phyloP scores from a whole-genome alignment of 441 rosid genomes.

The Manihot esculenta region DNA sequence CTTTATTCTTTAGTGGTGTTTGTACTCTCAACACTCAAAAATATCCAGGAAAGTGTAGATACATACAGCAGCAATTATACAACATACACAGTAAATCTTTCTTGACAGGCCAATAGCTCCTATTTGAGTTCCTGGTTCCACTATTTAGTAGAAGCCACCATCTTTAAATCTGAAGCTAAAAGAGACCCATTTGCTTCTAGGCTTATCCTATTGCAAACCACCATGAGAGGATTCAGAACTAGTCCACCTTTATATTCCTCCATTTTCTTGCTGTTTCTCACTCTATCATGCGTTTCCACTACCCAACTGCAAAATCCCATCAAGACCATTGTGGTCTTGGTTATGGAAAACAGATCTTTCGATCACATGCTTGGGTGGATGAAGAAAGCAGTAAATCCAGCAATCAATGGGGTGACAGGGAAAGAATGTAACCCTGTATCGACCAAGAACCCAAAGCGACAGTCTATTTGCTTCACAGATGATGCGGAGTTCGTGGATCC shows the following conservation, averaged over 20 bases:
- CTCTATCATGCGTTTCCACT: slow-evolving; percentile 39
- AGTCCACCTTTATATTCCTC: slow-evolving; percentile 31
- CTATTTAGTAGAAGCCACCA: background rate
- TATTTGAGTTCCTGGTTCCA: background rate
- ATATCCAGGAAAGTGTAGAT: background rate
- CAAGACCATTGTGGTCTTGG: slow-evolving; percentile 79
- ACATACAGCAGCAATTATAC: background rate
- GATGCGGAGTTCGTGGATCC: slow-evolving; percentile 94
- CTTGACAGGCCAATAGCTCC: no score
- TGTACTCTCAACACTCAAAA: background rate
- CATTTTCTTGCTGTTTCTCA: slow-evolving; percentile 45
- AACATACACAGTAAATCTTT: background rate
- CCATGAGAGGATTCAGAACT: slow-evolving; percentile 28
- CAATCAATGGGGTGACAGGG: slow-evolving; percentile 79
- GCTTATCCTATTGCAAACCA: background rate
- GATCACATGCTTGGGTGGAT: slow-evolving; percentile 98
- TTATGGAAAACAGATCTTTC: slow-evolving; percentile 93
- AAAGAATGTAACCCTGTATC: slow-evolving; percentile 77
- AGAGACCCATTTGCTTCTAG: slow-evolving; percentile 14
- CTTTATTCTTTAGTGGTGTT: slow-evolving; percentile 15
- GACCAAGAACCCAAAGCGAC: slow-evolving; percentile 32
- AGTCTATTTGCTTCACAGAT: slow-evolving; percentile 66
- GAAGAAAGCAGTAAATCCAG: slow-evolving; percentile 68
- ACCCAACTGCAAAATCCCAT: slow-evolving; percentile 62
- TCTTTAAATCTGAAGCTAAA: background rate